Evolutionary conservation across 352 stramenopile species (phyloP), one percentile per base, ranked within the genome.

Genomic region (Phytophthora capsici): DNA sequence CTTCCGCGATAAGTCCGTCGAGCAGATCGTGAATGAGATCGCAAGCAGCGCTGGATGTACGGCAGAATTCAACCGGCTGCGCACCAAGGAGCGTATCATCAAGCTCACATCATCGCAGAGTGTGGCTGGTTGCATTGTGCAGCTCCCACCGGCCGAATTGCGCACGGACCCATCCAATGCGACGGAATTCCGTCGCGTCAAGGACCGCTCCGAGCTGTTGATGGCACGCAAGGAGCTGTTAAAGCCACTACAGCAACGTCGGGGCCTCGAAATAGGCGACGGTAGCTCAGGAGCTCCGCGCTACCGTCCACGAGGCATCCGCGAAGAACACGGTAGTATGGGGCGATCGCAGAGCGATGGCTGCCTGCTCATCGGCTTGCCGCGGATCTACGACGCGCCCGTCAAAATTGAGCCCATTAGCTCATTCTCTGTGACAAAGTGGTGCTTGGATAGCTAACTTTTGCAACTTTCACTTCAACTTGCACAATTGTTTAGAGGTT

Each of bases 51-150:
- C 67, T 20, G 66, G 52, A 22, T 90, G 84, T 52, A 72, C 68
- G 17, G 69, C 72, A 30, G 75, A 84, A 44, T 79, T 84, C 57
- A 89, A 88, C 54, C 57, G 69, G 2, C 49, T 90, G 28, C 79
- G 82, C 3, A 75, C 79, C 26, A 88, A 87, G 44, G 82, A 90
- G 66, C 82, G 82, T 12, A 58, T 91, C 37, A 53, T 88, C 17
- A 77, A 68, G 36, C 76, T 91, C 19, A 91, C 78, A 49, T 91
- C 82, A 28, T 89, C 80, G 30, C 61, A 71, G 23, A 77, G 80
- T 8, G 78, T 91, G 19, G 75, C 78, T 3, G 63, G 58, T 14
- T 91, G 82, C 58, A 81, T 91, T 43, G 71, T 63, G 32, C 80
- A 89, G 58, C 48, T 75, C n/a, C 65, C 69, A 0, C 3, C 48